These are phyloP conservation scores for Kernera saxatilis DNA, from an alignment of 345 rosid genomes.

Conservation along the genomic window DNA sequence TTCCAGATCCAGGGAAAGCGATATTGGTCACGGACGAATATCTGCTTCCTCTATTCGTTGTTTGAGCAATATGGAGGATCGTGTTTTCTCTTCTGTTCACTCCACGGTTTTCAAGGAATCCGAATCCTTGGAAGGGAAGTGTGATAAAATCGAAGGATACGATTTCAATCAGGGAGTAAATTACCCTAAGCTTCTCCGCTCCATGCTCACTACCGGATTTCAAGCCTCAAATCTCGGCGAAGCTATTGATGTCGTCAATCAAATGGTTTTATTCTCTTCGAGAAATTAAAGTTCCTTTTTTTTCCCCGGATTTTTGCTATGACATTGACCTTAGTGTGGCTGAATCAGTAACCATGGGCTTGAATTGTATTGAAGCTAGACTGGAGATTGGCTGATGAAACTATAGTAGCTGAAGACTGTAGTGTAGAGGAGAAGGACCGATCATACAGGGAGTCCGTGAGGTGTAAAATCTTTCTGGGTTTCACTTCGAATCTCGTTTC, in stretches of 20 bases:
- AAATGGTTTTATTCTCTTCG: slow-evolving; percentile 45
- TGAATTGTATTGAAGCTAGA: slow-evolving; percentile 74
- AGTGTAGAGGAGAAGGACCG: slow-evolving; percentile 65
- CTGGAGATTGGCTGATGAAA: slow-evolving; percentile 84
- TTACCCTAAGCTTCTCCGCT: slow-evolving; percentile 54
- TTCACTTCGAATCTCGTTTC: slow-evolving; percentile 96
- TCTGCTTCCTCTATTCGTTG: not conserved
- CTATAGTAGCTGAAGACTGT: slow-evolving; percentile 50
- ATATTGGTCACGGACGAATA: not conserved
- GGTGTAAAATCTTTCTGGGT: slow-evolving; percentile 87
- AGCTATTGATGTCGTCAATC: slow-evolving; percentile 68
- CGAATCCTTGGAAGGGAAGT: slow-evolving; percentile 60
- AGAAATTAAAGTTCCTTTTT: not conserved
- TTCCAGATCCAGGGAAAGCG: not conserved
- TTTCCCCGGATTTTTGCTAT: not conserved
- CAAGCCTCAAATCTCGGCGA: slow-evolving; percentile 97
- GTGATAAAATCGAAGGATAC: slow-evolving; percentile 63
- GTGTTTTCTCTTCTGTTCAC: slow-evolving; percentile 46
- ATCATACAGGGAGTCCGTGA: slow-evolving; percentile 56
- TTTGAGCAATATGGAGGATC: slow-evolving; percentile 38
- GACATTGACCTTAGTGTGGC: not conserved
- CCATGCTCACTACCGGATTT: slow-evolving; percentile 82
- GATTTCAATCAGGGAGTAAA: slow-evolving; percentile 73
- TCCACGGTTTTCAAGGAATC: slow-evolving; percentile 74
- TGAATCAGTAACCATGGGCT: slow-evolving; percentile 16